These are phyloP conservation scores for Emergomyces pasteurianus DNA, from an alignment of 2,329 filamentous ascomycete genomes.

Conservation along the genomic window DNA sequence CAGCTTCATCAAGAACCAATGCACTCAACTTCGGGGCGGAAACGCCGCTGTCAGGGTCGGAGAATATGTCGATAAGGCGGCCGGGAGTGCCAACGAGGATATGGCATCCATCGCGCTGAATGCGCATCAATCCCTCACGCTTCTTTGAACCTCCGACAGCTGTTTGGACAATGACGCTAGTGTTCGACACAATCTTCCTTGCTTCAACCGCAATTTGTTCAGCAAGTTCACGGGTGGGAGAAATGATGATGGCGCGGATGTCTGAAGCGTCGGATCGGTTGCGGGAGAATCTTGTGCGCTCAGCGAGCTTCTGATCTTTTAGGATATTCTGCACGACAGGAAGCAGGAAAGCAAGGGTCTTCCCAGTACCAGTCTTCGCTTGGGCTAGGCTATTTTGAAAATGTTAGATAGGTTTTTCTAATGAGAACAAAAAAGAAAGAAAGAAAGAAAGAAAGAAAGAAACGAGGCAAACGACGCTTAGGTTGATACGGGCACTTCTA, in stretches of 20 bases:
- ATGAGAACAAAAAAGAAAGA: background rate
- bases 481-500: background rate
- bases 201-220: slow-evolving; percentile 63
- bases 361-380: slow-evolving; percentile 93
- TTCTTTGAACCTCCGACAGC: slow-evolving; percentile 93
- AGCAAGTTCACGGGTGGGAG: slow-evolving; percentile 51
- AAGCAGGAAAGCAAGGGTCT: slow-evolving; percentile 86
- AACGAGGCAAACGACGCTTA: slow-evolving; percentile 1
- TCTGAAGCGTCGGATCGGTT: slow-evolving; percentile 28
- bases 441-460: too few species aligned
- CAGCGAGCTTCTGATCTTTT: slow-evolving; percentile 27
- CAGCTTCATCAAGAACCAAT: slow-evolving; percentile 54
- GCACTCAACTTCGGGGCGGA: slow-evolving; percentile 48
- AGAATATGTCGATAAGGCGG: slow-evolving; percentile 68
- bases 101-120: slow-evolving; percentile 68
- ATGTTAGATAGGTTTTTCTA: slow-evolving; percentile 11
- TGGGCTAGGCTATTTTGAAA: slow-evolving; percentile 58
- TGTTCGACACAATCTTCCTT: slow-evolving; percentile 50
- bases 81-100: slow-evolving; percentile 85
- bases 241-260: slow-evolving; percentile 49
- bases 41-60: slow-evolving; percentile 51
- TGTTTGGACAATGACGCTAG: slow-evolving; percentile 56
- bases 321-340: slow-evolving; percentile 75
- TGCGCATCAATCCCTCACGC: slow-evolving; percentile 50
- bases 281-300: slow-evolving; percentile 5